Evolutionary conservation across 139 green algal species (phyloP), one percentile per base, ranked within the genome.

Genomic region (Mesotaenium endlicherianum): DNA sequence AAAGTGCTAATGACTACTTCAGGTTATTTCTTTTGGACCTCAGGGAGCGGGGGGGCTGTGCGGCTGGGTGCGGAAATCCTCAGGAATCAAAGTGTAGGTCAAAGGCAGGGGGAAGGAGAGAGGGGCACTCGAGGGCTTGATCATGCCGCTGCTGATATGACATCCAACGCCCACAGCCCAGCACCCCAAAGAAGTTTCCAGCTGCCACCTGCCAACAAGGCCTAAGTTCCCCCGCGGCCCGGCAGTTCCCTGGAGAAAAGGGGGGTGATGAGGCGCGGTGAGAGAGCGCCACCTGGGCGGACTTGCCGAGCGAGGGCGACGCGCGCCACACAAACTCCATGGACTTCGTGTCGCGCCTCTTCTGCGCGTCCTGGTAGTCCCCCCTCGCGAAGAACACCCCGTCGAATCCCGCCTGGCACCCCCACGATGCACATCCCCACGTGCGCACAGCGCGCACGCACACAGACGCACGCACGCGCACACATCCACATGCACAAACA

Each of bases 331-430:
- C 50, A 70, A 94, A 42, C 86, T 97, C 93, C 60, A 96, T 68
- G 53, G 87, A 69, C 39, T 88, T 86, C 11, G 76, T 39, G 0
- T 70, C 42, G n/a, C 74, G 83, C 2, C 92, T 87, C 0, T 80
- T 72, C 16, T 38, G 47, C 3, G 74, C 5, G 39, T 93, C 94
- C 85, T 97, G 88, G 83, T 96, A 95, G 84, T 97, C 94, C 1
- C 90, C 87, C 1, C 94, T 81, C 2, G 91, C 95, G 88, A 97
- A 96, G 85, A 97, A 96, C 2, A 95, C 74, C 6, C 87, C 94
- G 36, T 97, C 92, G 76, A 94, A 94, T 47, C 94, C 94, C 14
- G 79, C 77, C 81, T 87, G 81, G 11, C n/a, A n/a, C n/a, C n/a
- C n/a, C n/a, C n/a, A n/a, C n/a, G n/a, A n/a, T n/a, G n/a, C n/a